phyloP scores from a whole-genome alignment of 441 rosid species.

The Monsonia emarginata region DNA sequence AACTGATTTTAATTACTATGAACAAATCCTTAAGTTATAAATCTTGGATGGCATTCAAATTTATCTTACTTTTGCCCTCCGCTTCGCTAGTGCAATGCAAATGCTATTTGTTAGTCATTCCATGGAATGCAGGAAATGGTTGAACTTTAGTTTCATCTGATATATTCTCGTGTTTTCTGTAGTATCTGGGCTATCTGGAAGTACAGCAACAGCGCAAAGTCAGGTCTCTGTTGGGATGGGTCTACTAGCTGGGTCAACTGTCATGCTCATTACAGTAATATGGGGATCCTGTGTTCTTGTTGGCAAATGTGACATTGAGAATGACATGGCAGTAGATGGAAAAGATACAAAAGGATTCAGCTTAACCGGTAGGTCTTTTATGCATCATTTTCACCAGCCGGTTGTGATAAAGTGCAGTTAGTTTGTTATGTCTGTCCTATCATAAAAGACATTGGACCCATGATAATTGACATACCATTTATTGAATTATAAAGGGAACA shows the following conservation, averaged over 20 bases:
- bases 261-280: slow-evolving; percentile 72
- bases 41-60: neutral
- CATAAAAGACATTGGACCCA: too few relatives aligned
- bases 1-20: neutral
- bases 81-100: too few relatives aligned
- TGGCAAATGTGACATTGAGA: slow-evolving; percentile 67
- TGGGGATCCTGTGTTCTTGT: slow-evolving; percentile 86
- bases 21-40: neutral
- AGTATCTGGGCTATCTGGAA: slow-evolving; percentile 94
- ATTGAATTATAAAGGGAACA: neutral
- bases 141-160: too few relatives aligned
- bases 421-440: too few relatives aligned
- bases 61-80: neutral
- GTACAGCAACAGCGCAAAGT: slow-evolving; percentile 55
- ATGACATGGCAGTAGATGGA: slow-evolving; percentile 41
- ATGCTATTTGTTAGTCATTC: too few relatives aligned
- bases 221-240: slow-evolving; percentile 99
- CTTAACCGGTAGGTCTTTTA: slow-evolving; percentile 41
- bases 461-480: too few relatives aligned
- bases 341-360: slow-evolving; percentile 38
- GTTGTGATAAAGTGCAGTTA: neutral
- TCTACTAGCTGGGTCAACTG: slow-evolving; percentile 88
- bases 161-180: slow-evolving; percentile 7
- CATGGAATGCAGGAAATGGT: too few relatives aligned
- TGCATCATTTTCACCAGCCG: neutral